phyloP scores from a whole-genome alignment of 2,329 filamentous ascomycete genomes.

The Exophiala dermatitidis region DNA sequence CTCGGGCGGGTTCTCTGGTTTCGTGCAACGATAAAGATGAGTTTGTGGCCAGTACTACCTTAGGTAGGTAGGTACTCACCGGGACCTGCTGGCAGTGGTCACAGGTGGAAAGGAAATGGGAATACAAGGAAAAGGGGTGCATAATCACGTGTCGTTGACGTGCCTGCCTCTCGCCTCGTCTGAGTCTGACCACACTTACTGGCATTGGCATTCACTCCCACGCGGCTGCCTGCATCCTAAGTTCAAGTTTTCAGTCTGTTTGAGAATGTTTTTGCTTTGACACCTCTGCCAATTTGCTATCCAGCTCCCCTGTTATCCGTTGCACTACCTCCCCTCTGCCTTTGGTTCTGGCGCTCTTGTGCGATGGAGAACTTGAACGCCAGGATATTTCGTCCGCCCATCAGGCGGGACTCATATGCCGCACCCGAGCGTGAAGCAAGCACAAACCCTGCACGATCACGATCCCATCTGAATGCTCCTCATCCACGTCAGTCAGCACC shows the following conservation, averaged over 20 bases:
- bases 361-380: conserved; percentile 10
- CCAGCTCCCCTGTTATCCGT: neutral
- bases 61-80: too few species aligned
- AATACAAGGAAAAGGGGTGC: neutral
- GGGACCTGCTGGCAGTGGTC: too few species aligned
- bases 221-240: conserved; percentile 5
- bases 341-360: neutral
- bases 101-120: neutral
- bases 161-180: conserved; percentile 4
- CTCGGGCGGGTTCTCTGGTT: too few species aligned
- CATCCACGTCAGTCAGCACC: neutral
- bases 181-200: too few species aligned
- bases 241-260: conserved; percentile 5
- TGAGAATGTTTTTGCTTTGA: conserved; percentile 7
- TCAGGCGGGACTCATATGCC: neutral
- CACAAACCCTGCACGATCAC: neutral
- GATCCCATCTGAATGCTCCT: neutral
- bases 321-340: neutral
- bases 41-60: too few species aligned
- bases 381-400: conserved; percentile 1
- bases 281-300: conserved; percentile 2
- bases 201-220: conserved; percentile 1
- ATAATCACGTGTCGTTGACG: conserved; percentile 7
- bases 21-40: too few species aligned
- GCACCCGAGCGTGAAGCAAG: conserved; percentile 3